Evolutionary conservation across 805 yeast species (phyloP), one percentile per base, ranked within the genome.

Genomic region (Candida ponderosae): DNA sequence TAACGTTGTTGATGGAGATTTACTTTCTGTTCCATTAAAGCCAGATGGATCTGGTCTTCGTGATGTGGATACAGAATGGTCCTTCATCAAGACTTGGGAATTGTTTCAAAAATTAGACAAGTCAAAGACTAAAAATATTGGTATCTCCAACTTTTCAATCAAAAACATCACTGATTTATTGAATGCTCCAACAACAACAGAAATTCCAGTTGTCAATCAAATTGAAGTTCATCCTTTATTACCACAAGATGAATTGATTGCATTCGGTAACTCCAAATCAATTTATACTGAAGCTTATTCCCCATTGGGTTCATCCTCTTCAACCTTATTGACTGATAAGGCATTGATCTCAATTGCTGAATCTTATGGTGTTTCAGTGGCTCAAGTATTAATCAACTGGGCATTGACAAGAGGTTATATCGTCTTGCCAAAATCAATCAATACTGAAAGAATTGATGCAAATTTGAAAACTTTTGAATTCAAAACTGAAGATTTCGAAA

Each of bases 171-270:
- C 70, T 40, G 66, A 59, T 35, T 60, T 84, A 40, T 63, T 81
- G 36, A 59, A 59, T 10, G 55, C 66, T 35, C 69, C 73, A 35
- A 66, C 65, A 31, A 72, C 70, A 37, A 71, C 62, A 29, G 56
- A 73, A 35, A 70, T 66, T 24, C 95, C 95, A 6, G 87, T 74
- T 11, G 75, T 68, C 31, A 76, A 80, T 60, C 95, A 86, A 65
- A 68, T 83, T 41, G 95, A 86, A 63, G 60, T 76, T 29, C 94
- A 85, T 58, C 87, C 89, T 33, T 69, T 70, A 43, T 65, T 81
- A 44, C 84, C 86, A 31, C 88, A 83, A 56, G 60, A 56, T 13
- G 76, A 77, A 47, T 62, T 83, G 44, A 50, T 69, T 31, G 70
- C 71, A 24, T 80, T 53, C 57, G 66, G 76, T 56, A 60, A 65